Conservation (phyloP, 1,284 basidiomycete species). For the Stygiomarasmius scandens region DNA sequence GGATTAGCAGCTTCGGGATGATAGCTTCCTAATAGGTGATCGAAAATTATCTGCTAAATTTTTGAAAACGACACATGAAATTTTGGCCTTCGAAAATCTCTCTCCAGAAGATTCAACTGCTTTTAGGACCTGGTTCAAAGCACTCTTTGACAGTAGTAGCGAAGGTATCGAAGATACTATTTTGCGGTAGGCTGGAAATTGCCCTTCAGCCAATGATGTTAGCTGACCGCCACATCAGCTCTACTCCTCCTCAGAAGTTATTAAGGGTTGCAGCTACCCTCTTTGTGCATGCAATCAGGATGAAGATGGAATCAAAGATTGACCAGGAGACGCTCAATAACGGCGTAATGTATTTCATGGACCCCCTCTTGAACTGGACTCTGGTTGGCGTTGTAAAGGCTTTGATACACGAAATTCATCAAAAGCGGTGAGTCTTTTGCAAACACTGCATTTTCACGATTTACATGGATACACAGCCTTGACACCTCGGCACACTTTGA, state of each 20-base stretch:
- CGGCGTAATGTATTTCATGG: constrained; percentile 76
- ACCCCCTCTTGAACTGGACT: constrained; percentile 76
- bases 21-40: constrained; percentile 43
- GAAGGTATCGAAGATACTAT: constrained; percentile 84
- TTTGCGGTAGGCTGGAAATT: constrained; percentile 51
- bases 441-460: neutral
- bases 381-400: constrained; percentile 70
- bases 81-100: constrained; percentile 45
- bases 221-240: constrained; percentile 45
- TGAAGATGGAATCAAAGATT: constrained; percentile 53
- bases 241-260: constrained; percentile 68
- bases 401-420: constrained; percentile 61
- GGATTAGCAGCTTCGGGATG: constrained; percentile 34
- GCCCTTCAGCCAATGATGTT: too few relatives aligned
- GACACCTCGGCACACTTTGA: constrained; percentile 51
- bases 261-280: constrained; percentile 68
- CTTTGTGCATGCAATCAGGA: constrained; percentile 62
- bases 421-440: constrained; percentile 49
- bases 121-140: constrained; percentile 69
- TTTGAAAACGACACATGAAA: constrained; percentile 50
- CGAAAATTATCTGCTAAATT: constrained; percentile 52
- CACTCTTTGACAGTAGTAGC: constrained; percentile 72
- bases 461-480: constrained; percentile 30
- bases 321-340: constrained; percentile 69
- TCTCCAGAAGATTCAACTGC: constrained; percentile 51